These are phyloP conservation scores for Musa troglodytarum DNA, from an alignment of 176 grass and related monocot genomes.

Conservation along the genomic window DNA sequence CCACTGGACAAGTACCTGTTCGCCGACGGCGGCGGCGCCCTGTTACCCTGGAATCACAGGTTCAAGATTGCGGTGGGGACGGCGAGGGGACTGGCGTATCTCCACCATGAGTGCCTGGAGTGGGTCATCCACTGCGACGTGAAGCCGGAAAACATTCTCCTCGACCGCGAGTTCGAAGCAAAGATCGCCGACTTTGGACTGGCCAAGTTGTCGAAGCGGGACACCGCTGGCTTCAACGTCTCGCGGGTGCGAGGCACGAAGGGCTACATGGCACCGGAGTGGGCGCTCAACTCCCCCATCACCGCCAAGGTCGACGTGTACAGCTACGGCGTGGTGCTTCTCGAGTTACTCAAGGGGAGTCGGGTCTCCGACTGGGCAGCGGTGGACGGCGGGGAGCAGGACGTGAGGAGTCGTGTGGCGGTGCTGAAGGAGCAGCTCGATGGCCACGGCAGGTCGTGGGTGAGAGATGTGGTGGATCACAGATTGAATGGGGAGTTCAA, in stretches of 20 bases:
- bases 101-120: conserved; percentile 81
- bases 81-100: conserved; percentile 62
- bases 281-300: conserved; percentile 51
- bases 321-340: conserved; percentile 12
- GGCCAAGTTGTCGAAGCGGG: conserved; percentile 53
- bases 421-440: background rate
- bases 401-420: background rate
- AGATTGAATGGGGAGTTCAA: conserved; percentile 18
- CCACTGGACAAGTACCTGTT: conserved; percentile 62
- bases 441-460: background rate
- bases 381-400: background rate
- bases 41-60: conserved; percentile 40
- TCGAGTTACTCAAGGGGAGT: background rate
- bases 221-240: conserved; percentile 37
- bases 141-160: conserved; percentile 80
- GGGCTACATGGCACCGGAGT: conserved; percentile 89
- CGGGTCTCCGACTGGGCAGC: background rate
- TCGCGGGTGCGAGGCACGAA: conserved; percentile 64
- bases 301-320: conserved; percentile 33
- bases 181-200: conserved; percentile 81
- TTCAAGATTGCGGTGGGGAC: conserved; percentile 66
- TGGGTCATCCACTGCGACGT: conserved; percentile 87
- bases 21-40: background rate
- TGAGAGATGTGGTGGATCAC: conserved; percentile 5
- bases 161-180: conserved; percentile 61